Evolutionary conservation across 495 filamentous ascomycete genomes (phyloP).

Genomic region (Xylaria telfairii): DNA sequence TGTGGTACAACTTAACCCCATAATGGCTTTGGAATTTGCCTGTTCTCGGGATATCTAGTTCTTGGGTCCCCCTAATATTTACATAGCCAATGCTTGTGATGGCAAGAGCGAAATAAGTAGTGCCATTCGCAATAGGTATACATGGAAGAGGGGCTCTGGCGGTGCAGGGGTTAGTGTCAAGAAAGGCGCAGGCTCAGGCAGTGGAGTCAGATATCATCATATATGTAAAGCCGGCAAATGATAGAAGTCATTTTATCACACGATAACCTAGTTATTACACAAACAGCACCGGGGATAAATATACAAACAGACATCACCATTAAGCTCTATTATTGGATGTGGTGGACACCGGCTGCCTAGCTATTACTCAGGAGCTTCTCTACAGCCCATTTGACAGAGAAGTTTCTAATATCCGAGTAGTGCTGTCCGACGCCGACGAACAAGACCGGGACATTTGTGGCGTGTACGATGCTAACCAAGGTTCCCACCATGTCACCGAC

Average conservation of each 20-base stretch:
- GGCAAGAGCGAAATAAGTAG: neutral
- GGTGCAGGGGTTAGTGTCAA: neutral
- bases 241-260: neutral
- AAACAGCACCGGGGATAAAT: neutral
- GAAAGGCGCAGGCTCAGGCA: neutral
- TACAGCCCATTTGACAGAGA: constrained; percentile 92
- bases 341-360: constrained; percentile 23
- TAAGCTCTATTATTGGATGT: neutral
- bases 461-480: constrained; percentile 95
- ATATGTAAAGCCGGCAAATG: neutral
- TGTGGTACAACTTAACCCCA: neutral
- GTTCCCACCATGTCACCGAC: constrained; percentile 99
- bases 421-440: constrained; percentile 96
- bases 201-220: neutral
- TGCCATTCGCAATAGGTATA: neutral
- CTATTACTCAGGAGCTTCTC: constrained; percentile 67
- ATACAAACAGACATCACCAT: neutral
- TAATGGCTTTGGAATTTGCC: no score
- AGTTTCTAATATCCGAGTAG: constrained; percentile 91
- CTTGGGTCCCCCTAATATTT: no score
- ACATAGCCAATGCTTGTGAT: neutral
- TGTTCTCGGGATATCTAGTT: no score
- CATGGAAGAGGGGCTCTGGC: no score
- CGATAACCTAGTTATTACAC: neutral
- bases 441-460: constrained; percentile 91